These are phyloP conservation scores for Phytopythium chamaehyphon DNA, from an alignment of 352 stramenopile species.

Conservation along the genomic window DNA sequence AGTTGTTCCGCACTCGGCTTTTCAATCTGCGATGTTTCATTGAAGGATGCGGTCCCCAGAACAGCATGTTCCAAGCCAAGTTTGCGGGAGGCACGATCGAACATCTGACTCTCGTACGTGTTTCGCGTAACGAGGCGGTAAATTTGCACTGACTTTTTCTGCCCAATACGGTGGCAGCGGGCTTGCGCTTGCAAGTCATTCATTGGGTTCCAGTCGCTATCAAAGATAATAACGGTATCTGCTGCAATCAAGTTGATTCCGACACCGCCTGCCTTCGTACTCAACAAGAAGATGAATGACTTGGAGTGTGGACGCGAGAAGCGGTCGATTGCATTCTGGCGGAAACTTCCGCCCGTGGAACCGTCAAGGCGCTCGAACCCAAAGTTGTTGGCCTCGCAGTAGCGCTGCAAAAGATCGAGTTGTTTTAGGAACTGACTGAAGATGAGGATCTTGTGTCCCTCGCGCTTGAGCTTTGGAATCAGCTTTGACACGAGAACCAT, in stretches of 20 bases:
- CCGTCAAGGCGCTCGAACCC: conserved; percentile 90
- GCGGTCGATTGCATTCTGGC: conserved; percentile 94
- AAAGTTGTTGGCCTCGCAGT: conserved; percentile 89
- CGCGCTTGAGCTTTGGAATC: conserved; percentile 87
- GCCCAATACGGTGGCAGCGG: conserved; percentile 97
- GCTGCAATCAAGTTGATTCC: conserved; percentile 98
- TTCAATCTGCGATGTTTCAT: conserved; percentile 85
- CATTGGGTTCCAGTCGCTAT: conserved; percentile 99
- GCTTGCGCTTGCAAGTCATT: conserved; percentile 86
- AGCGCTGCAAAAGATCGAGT: conserved; percentile 93
- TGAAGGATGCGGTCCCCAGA: conserved; percentile 92
- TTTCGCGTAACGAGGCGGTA: conserved; percentile 98
- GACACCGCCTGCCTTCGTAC: conserved; percentile 97
- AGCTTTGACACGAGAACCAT: conserved; percentile 90
- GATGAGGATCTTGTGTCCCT: conserved; percentile 94
- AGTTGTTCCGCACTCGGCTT: conserved; percentile 91
- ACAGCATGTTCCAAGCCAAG: conserved; percentile 98
- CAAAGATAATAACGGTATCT: conserved; percentile 99
- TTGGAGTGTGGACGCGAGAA: conserved; percentile 95
- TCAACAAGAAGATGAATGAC: conserved; percentile 98
- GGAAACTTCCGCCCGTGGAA: conserved; percentile 82
- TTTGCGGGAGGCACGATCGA: conserved; percentile 97
- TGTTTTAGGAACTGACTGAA: conserved; percentile 95
- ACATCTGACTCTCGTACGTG: conserved; percentile 99
- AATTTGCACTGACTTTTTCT: conserved; percentile 98